A percentile compares a stretch with the other conserved stretches of the same genome.
Evolutionary conservation across 2,329 filamentous ascomycete genomes (phyloP).

Genomic region (Aspergillus oerlinghausenensis): DNA sequence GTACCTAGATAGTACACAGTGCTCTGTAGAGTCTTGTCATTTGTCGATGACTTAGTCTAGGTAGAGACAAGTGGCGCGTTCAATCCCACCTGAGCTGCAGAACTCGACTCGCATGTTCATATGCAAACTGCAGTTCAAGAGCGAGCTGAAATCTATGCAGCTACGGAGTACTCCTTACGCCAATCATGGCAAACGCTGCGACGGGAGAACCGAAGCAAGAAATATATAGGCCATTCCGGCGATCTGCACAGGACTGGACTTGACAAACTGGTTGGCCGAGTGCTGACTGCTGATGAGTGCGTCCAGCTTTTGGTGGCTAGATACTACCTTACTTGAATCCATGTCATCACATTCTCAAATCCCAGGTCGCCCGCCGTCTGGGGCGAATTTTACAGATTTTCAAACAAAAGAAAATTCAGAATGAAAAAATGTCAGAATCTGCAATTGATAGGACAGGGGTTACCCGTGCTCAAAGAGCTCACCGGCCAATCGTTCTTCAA

Average conservation of each 20-base stretch:
- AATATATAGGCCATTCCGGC: neutral
- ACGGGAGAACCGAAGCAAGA: neutral
- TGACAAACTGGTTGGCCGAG: neutral
- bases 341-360: neutral
- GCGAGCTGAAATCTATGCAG: neutral
- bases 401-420: neutral
- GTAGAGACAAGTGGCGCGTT: neutral
- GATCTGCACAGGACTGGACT: neutral
- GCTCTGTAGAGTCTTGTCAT: neutral
- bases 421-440: neutral
- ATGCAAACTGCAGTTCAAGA: neutral
- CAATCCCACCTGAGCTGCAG: neutral
- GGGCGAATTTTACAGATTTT: neutral
- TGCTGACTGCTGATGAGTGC: neutral
- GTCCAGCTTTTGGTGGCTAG: neutral
- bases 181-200: too few relatives aligned
- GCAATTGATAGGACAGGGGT: neutral
- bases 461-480: neutral
- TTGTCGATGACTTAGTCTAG: neutral
- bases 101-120: neutral
- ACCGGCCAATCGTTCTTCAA: neutral
- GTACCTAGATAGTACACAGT: too few relatives aligned
- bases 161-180: neutral
- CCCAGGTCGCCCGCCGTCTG: neutral
- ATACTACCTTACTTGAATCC: too few relatives aligned